Evolutionary conservation across 192 early-diverging fungal genomes (phyloP).

Genomic region (Coemansia sp.): DNA sequence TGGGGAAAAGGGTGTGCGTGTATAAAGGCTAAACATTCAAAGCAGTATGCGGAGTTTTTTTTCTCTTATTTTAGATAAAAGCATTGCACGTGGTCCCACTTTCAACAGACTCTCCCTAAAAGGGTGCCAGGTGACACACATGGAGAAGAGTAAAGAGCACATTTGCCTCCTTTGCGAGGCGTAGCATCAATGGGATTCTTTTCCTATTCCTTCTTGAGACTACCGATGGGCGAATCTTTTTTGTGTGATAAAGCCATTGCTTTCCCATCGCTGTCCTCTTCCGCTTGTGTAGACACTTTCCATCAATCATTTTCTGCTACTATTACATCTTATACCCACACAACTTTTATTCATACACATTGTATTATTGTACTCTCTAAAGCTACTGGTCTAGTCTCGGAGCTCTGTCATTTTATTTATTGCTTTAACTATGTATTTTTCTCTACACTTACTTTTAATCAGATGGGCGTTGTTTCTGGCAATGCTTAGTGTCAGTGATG

Average conservation of each 20-base stretch:
- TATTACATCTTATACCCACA: not conserved
- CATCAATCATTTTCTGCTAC: not conserved
- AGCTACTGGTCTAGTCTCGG: conserved; percentile 3
- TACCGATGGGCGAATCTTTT: not conserved
- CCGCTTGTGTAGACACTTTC: too few relatives aligned
- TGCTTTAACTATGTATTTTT: not conserved
- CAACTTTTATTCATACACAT: too few relatives aligned
- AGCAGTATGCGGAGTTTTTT: not conserved
- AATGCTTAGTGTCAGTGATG: conserved; percentile 5
- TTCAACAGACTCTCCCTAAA: not conserved
- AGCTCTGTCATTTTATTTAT: not conserved
- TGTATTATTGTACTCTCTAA: too few relatives aligned
- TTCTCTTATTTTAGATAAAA: too few relatives aligned
- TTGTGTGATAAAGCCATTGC: not conserved
- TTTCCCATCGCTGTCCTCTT: not conserved
- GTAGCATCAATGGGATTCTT: too few relatives aligned
- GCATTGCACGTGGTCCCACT: too few relatives aligned
- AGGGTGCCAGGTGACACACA: not conserved
- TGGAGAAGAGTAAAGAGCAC: not conserved
- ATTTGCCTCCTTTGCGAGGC: not conserved
- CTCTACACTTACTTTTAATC: not conserved
- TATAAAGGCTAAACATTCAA: not conserved
- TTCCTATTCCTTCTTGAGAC: not conserved
- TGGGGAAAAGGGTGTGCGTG: too few relatives aligned
- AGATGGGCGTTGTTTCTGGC: not conserved